These are phyloP conservation scores for Sambucus nigra DNA, from an alignment of 129 eudicot genomes.

Conservation along the genomic window DNA sequence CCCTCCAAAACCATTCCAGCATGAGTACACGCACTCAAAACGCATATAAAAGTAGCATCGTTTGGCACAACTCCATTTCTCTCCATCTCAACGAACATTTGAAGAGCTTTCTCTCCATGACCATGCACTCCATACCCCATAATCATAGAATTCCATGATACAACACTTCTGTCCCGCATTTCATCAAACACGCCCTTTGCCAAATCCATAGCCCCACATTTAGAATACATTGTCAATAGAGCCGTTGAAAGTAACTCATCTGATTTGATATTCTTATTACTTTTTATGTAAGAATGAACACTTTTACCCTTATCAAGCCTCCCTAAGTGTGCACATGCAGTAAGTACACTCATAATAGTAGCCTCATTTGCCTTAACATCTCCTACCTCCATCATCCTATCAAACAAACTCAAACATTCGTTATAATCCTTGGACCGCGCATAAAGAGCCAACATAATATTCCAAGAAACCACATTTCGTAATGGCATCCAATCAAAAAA, in stretches of 20 bases:
- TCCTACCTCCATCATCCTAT: constrained; percentile 37
- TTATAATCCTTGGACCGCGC: constrained; percentile 28
- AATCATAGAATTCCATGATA: constrained; percentile 73
- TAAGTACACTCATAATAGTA: constrained; percentile 44
- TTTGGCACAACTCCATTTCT: constrained; percentile 43
- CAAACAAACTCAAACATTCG: constrained; percentile 44
- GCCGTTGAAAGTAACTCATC: constrained; percentile 57
- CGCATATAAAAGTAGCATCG: constrained; percentile 57
- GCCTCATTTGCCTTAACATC: constrained; percentile 45
- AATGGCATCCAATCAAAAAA: constrained; percentile 35
- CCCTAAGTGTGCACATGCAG: constrained; percentile 55
- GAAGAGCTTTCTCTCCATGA: constrained; percentile 54
- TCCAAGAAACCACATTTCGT: constrained; percentile 46
- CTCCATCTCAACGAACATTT: constrained; percentile 41
- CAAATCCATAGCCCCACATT: constrained; percentile 60
- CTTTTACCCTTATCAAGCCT: constrained; percentile 40
- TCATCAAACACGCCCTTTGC: constrained; percentile 45
- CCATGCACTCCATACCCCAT: constrained; percentile 70
- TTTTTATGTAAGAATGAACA: constrained; percentile 43
- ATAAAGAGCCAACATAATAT: constrained; percentile 42
- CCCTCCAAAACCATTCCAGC: constrained; percentile 67
- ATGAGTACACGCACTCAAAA: constrained; percentile 58
- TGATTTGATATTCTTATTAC: constrained; percentile 20
- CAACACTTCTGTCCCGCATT: constrained; percentile 51
- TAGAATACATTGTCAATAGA: constrained; percentile 63